Conservation (phyloP, 164 flowering plant genomes). For the Malania oleifera region DNA sequence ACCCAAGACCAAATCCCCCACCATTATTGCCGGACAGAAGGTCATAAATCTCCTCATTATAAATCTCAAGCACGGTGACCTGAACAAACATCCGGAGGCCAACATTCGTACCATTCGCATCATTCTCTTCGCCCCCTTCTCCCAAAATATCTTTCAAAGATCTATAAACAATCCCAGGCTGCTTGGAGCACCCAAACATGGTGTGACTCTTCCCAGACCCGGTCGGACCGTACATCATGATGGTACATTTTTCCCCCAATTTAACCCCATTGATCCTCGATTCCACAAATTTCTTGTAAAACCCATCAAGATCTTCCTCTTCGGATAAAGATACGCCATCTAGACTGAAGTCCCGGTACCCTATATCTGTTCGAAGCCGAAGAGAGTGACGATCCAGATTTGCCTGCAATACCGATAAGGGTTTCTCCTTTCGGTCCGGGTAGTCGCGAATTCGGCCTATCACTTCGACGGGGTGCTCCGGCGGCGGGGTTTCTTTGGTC, state of each 20-base stretch:
- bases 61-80: constrained; percentile 91
- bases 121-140: constrained; percentile 34
- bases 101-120: constrained; percentile 10
- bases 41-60: constrained; percentile 96
- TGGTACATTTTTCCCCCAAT: constrained; percentile 79
- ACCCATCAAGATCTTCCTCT: constrained; percentile 76
- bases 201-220: constrained; percentile 97
- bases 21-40: constrained; percentile 58
- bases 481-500: constrained; percentile 29
- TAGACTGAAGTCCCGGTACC: constrained; percentile 83
- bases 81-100: constrained; percentile 71
- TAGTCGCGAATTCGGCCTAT: constrained; percentile 70
- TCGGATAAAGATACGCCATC: constrained; percentile 87
- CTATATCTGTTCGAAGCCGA: constrained; percentile 71
- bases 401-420: constrained; percentile 45
- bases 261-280: constrained; percentile 79
- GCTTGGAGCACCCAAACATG: constrained; percentile 88
- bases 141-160: constrained; percentile 79
- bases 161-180: constrained; percentile 86
- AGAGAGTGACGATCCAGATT: constrained; percentile 41
- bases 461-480: constrained; percentile 95
- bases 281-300: constrained; percentile 74
- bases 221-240: constrained; percentile 98
- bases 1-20: constrained; percentile 66
- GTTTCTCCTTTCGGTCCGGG: constrained; percentile 52